phyloP scores from a whole-genome alignment of 75 land plant species.

The Pinus taeda region DNA sequence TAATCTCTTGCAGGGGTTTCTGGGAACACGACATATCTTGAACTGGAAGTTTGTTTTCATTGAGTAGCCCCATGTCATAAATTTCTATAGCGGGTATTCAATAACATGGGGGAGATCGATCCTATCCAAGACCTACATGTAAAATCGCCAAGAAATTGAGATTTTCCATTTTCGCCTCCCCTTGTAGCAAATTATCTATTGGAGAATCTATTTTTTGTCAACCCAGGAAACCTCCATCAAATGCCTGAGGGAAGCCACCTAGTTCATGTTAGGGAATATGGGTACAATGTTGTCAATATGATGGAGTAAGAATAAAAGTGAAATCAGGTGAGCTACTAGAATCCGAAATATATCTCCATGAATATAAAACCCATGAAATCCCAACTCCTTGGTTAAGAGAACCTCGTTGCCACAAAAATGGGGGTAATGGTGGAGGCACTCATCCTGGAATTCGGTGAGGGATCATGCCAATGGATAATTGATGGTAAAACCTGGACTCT shows the following conservation, averaged over 20 bases:
- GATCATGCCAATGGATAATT: slow-evolving; percentile 51
- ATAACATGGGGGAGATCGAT: slow-evolving; percentile 41
- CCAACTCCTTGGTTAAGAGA: slow-evolving; percentile 48
- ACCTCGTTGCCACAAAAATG: slow-evolving; percentile 57
- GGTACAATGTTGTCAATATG: slow-evolving; percentile 66
- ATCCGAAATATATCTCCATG: slow-evolving; percentile 54
- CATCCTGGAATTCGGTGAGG: slow-evolving; percentile 48
- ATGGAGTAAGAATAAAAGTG: slow-evolving; percentile 68
- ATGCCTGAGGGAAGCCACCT: slow-evolving; percentile 32
- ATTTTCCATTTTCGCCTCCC: slow-evolving; percentile 38
- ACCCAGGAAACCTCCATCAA: slow-evolving; percentile 41
- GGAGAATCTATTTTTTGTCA: slow-evolving; percentile 52
- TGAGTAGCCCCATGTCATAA: slow-evolving; percentile 42
- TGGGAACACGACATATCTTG: slow-evolving; percentile 37
- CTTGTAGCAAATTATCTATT: slow-evolving; percentile 75
- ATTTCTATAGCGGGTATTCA: slow-evolving; percentile 51
- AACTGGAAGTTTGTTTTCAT: slow-evolving; percentile 35
- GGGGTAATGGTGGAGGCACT: slow-evolving; percentile 44
- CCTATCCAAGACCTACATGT: slow-evolving; percentile 47
- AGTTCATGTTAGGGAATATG: slow-evolving; percentile 59
- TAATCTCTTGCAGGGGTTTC: slow-evolving; percentile 54
- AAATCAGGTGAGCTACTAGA: slow-evolving; percentile 63
- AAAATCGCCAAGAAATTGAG: slow-evolving; percentile 73
- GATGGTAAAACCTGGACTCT: slow-evolving; percentile 63
- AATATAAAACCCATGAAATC: slow-evolving; percentile 79